Conservation (phyloP, 1,284 basidiomycete species). For the Ustilago sp. region DNA sequence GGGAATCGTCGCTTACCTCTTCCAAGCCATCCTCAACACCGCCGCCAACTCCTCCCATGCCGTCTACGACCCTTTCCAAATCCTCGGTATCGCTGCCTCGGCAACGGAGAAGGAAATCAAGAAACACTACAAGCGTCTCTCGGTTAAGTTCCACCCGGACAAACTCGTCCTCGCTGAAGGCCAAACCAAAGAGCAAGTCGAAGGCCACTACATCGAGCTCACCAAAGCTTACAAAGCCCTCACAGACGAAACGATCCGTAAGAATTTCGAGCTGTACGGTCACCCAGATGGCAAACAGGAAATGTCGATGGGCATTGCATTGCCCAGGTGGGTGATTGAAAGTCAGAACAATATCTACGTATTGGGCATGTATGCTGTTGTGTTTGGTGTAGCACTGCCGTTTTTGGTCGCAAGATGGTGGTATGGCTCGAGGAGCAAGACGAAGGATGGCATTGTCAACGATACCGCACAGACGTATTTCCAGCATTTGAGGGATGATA, state of each 20-base stretch:
- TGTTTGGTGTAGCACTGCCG: slow-evolving; percentile 89
- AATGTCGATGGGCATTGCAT: slow-evolving; percentile 92
- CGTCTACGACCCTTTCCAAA: slow-evolving; percentile 90
- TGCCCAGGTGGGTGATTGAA: slow-evolving; percentile 94
- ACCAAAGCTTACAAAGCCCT: slow-evolving; percentile 99
- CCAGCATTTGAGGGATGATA: slow-evolving; percentile 84
- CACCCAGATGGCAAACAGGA: slow-evolving; percentile 97
- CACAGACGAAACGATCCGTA: slow-evolving; percentile 91
- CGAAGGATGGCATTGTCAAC: slow-evolving; percentile 91
- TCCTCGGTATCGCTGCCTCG: slow-evolving; percentile 85
- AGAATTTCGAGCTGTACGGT: slow-evolving; percentile 90
- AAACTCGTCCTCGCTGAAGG: slow-evolving; percentile 86
- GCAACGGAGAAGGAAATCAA: slow-evolving; percentile 92
- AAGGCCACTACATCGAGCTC: slow-evolving; percentile 87
- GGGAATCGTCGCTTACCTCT: slow-evolving; percentile 79
- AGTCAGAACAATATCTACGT: slow-evolving; percentile 92
- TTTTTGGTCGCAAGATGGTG: slow-evolving; percentile 88
- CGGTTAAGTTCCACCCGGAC: slow-evolving; percentile 81
- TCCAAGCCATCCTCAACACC: slow-evolving; percentile 76
- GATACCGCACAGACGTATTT: slow-evolving; percentile 89
- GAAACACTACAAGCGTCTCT: slow-evolving; percentile 92
- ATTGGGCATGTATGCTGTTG: slow-evolving; percentile 84
- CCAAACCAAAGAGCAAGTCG: slow-evolving; percentile 88
- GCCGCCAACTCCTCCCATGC: slow-evolving; percentile 70
- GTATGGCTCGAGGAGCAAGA: slow-evolving; percentile 90